phyloP scores from a whole-genome alignment of 768 basidiomycete species.

The Obba rivulosa region DNA sequence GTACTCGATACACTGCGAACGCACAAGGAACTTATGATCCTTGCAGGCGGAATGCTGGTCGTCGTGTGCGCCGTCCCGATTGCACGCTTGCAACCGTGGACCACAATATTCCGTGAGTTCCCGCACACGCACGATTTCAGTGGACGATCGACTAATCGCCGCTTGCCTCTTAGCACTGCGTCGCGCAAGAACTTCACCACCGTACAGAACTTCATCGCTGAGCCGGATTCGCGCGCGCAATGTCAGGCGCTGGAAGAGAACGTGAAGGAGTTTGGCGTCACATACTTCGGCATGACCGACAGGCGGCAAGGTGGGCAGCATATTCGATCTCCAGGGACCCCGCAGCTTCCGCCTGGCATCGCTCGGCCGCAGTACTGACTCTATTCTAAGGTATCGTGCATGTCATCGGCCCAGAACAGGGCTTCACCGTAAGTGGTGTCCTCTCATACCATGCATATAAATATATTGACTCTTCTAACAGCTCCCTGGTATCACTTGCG shows the following conservation, averaged over 20 bases:
- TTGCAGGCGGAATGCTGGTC: slow-evolving; percentile 40
- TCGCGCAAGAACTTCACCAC: slow-evolving; percentile 48
- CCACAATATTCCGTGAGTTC: slow-evolving; percentile 50
- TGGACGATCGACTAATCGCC: not conserved
- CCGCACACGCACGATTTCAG: not conserved
- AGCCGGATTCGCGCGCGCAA: slow-evolving; percentile 56
- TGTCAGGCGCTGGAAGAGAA: slow-evolving; percentile 57
- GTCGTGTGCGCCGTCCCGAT: slow-evolving; percentile 57
- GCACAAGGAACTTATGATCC: not conserved
- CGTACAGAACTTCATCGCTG: slow-evolving; percentile 44
- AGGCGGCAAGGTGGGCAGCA: slow-evolving; percentile 48
- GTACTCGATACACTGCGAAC: slow-evolving; percentile 8
- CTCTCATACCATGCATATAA: not conserved
- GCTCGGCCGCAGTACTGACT: too few species aligned
- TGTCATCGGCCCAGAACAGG: slow-evolving; percentile 64
- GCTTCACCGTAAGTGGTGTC: slow-evolving; percentile 41
- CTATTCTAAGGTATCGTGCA: slow-evolving; percentile 43
- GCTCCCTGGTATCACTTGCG: slow-evolving; percentile 43
- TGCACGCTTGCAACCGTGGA: slow-evolving; percentile 61
- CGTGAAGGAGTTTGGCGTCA: slow-evolving; percentile 60
- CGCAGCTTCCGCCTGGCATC: not conserved
- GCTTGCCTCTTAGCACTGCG: slow-evolving; percentile 30
- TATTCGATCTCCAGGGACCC: not conserved
- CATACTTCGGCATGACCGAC: slow-evolving; percentile 66
- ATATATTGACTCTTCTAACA: slow-evolving; percentile 7